Conservation (phyloP, 2,329 filamentous ascomycete genomes). For the Microsporum audouinii region DNA sequence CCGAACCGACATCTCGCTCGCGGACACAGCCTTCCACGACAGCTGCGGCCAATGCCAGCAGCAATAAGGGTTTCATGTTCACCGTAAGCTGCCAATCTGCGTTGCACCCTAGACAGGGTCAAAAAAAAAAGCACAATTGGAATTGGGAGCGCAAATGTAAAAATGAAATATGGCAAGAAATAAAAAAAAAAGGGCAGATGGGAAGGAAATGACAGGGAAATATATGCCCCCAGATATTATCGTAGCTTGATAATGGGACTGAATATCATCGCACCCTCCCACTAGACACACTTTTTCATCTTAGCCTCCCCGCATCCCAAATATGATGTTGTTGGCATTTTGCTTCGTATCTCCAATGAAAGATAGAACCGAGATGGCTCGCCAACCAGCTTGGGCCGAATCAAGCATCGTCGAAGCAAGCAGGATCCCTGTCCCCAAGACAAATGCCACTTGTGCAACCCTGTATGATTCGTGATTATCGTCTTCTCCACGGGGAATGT, state of each 20-base stretch:
- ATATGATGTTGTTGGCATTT: background rate
- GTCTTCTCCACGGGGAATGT: background rate
- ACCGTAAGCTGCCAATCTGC: background rate
- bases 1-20: background rate
- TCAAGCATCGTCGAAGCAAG: background rate
- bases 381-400: background rate
- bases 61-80: constrained; percentile 1
- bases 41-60: constrained; percentile 8
- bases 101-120: background rate
- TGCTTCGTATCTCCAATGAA: background rate
- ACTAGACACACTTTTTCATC: background rate
- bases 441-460: background rate
- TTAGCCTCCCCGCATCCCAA: background rate
- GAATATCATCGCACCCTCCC: background rate
- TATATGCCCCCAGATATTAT: background rate
- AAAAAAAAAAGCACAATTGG: background rate
- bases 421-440: background rate
- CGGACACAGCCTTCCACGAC: constrained; percentile 9
- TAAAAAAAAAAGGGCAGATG: constrained; percentile 2
- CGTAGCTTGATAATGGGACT: background rate
- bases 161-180: constrained; percentile 8
- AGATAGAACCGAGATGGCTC: background rate
- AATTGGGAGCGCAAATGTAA: background rate
- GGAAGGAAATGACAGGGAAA: background rate
- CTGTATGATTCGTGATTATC: background rate